Evolutionary conservation across 345 rosid genomes (phyloP), one percentile per base, ranked within the genome.

Genomic region (Populus simonii): DNA sequence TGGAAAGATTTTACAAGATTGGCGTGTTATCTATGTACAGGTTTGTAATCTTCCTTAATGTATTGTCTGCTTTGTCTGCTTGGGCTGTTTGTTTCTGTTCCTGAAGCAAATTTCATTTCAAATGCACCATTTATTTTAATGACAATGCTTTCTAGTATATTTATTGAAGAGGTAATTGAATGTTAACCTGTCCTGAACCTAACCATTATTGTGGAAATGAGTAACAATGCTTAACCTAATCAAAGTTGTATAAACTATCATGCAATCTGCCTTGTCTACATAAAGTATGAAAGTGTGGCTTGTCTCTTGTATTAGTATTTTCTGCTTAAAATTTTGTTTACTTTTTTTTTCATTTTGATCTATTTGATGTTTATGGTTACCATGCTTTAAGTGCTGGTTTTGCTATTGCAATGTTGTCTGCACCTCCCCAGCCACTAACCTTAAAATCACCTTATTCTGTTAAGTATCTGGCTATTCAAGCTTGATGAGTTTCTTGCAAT

Each of bases 1-100:
- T 70, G 99, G 99, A 71, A 96, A 96, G 86, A 86, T 92, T 76
- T 86, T 96, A 78, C 95, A 93, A 82, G 98, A 96, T 84, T 96
- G 99, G 99, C 93, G 97, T 74, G 84, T 90, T 82, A 86, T 92
- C 78, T 83, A 80, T 77, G 85, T 90, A 38, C 98, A 94, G 98
- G 99, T 92, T 53, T 79, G 82, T 80, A 38, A 35, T 74, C 59
- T 63, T 45, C 41, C 69, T 20, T 53, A 61, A 8, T 35, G 7
- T 31, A 10, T 41, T n/a, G 68, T 15, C 22, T 66, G 29, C 18
- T 66, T 41, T n/a, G 68, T 15, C 8, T 66, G 39, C 18, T 53
- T 51, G 1, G 17, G 39, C 15, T 59, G 8, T 57, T 23, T 59
- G 65, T 59, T 23, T 57, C 63, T 59, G 29, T 59, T 25, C 65